Conservation (phyloP, 768 basidiomycete genomes). For the Russula griseocarnosa region DNA sequence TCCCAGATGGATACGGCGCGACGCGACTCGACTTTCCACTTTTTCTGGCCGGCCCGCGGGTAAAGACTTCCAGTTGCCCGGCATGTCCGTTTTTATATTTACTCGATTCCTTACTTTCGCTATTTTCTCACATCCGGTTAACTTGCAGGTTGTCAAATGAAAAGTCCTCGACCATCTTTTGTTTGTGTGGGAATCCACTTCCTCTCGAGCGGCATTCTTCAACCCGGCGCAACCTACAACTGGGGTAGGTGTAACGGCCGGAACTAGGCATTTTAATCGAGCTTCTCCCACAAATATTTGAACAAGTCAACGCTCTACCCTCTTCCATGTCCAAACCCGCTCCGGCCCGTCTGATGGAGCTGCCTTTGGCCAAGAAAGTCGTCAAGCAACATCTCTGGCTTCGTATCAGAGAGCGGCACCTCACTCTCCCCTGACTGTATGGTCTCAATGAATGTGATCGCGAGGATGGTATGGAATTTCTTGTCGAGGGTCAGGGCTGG, state of each 20-base stretch:
- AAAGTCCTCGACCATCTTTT: constrained; percentile 86
- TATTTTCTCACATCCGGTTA: background rate
- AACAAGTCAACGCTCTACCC: constrained; percentile 52
- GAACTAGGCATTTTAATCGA: constrained; percentile 79
- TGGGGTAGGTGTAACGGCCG: constrained; percentile 48
- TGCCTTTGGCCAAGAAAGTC: constrained; percentile 59
- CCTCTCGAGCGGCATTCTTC: constrained; percentile 35
- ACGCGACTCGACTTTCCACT: constrained; percentile 84
- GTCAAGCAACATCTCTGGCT: constrained; percentile 71
- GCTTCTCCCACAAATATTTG: constrained; percentile 57
- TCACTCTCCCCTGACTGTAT: constrained; percentile 46
- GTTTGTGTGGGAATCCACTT: constrained; percentile 56
- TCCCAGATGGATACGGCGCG: constrained; percentile 79
- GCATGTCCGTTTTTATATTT: constrained; percentile 66
- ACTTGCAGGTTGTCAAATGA: constrained; percentile 74
- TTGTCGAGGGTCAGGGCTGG: constrained; percentile 52
- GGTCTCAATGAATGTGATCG: constrained; percentile 59
- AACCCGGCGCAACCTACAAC: constrained; percentile 31
- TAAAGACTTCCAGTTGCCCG: constrained; percentile 79
- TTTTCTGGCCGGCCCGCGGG: constrained; percentile 86
- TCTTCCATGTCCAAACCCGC: constrained; percentile 31
- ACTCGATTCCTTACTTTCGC: background rate
- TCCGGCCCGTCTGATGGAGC: constrained; percentile 43
- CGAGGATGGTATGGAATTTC: constrained; percentile 68
- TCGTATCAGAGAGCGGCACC: constrained; percentile 41